Evolutionary conservation across 305 asterid species (phyloP).

Genomic region (Fraxinus nigra): DNA sequence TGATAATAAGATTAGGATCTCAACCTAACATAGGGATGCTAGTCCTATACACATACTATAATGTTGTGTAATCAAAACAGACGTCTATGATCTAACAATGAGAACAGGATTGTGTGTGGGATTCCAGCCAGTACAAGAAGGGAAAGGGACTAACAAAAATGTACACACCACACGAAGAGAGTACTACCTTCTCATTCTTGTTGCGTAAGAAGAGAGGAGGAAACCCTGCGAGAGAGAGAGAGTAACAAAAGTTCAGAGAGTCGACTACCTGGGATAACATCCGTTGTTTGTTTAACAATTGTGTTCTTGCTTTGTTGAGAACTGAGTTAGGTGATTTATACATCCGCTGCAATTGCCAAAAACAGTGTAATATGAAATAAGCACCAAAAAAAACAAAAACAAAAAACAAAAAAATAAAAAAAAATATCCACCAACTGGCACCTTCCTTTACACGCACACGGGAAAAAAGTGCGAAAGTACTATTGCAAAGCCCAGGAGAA

Average conservation of each 20-base stretch:
- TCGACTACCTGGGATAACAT: conserved; percentile 57
- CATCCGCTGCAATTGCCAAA: conserved; percentile 51
- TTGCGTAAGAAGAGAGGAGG: background rate
- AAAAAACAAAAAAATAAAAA: no score
- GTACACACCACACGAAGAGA: background rate
- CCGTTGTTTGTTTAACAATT: conserved; percentile 68
- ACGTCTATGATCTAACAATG: background rate
- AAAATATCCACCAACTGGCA: background rate
- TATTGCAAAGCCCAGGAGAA: background rate
- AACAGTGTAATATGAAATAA: background rate
- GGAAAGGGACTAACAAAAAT: background rate
- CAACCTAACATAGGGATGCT: background rate
- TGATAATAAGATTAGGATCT: background rate
- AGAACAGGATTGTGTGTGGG: background rate
- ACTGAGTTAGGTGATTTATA: conserved; percentile 76
- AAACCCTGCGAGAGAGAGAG: background rate
- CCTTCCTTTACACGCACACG: background rate
- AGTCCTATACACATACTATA: background rate
- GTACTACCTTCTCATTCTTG: background rate
- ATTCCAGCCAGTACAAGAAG: background rate
- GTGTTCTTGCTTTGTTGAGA: conserved; percentile 82
- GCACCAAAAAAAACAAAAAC: background rate
- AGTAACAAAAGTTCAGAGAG: background rate
- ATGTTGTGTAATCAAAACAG: background rate
- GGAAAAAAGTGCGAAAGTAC: background rate